These are phyloP conservation scores for Pseudocercospora fijiensis DNA, from an alignment of 2,329 filamentous ascomycete species.

Conservation along the genomic window DNA sequence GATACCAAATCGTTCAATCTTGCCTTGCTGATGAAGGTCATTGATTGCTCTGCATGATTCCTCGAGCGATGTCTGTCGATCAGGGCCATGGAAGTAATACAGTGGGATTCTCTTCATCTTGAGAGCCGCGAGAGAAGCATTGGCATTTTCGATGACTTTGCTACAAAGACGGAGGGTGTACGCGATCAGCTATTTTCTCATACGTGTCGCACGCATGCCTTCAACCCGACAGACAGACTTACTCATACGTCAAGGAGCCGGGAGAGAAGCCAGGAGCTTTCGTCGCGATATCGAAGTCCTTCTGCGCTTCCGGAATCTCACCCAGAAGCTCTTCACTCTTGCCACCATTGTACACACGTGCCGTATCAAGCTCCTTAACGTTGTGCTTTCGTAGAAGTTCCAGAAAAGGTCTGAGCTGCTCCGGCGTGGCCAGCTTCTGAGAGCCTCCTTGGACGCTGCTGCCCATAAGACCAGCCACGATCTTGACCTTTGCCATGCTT, in stretches of 20 bases:
- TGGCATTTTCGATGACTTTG: slow-evolving; percentile 29
- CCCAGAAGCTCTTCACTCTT: slow-evolving; percentile 47
- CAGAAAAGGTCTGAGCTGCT: slow-evolving; percentile 35
- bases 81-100: slow-evolving; percentile 49
- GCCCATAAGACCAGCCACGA: slow-evolving; percentile 36
- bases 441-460: slow-evolving; percentile 29
- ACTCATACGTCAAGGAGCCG: slow-evolving; percentile 28
- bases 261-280: slow-evolving; percentile 35
- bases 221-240: not conserved
- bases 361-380: slow-evolving; percentile 42
- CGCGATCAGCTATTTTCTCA: not conserved
- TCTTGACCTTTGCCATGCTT: slow-evolving; percentile 33
- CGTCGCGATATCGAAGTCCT: slow-evolving; percentile 31
- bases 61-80: slow-evolving; percentile 46
- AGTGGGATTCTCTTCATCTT: slow-evolving; percentile 37
- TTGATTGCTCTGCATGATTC: slow-evolving; percentile 51
- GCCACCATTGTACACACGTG: slow-evolving; percentile 43
- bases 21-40: slow-evolving; percentile 47
- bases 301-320: slow-evolving; percentile 25
- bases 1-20: slow-evolving; percentile 48
- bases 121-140: slow-evolving; percentile 32
- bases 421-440: slow-evolving; percentile 19
- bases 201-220: not conserved
- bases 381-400: slow-evolving; percentile 34
- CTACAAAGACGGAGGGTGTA: not conserved